A percentile compares a stretch with the other conserved stretches of the same genome.
phyloP scores from a whole-genome alignment of 768 basidiomycete species.

The Melanogaster broomeanus region DNA sequence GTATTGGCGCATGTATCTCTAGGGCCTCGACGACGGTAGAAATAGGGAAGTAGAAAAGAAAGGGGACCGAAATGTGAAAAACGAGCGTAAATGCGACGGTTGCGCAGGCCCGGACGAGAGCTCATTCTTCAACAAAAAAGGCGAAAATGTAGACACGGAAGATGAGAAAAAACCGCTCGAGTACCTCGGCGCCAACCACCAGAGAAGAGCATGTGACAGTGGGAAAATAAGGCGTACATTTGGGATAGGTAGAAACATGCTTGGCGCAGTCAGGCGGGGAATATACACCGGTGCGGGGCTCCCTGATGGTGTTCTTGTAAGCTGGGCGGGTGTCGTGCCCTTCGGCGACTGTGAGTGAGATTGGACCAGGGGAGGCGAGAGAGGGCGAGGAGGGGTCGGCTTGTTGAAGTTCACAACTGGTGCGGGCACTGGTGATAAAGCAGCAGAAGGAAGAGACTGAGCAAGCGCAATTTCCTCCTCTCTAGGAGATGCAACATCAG shows the following conservation, averaged over 20 bases:
- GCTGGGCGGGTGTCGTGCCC: constrained; percentile 49
- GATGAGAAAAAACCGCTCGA: constrained; percentile 35
- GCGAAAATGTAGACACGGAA: constrained; percentile 38
- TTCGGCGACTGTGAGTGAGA: constrained; percentile 32
- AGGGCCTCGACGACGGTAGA: constrained; percentile 8
- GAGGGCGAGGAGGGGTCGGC: constrained; percentile 50
- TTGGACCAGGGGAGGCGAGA: constrained; percentile 12
- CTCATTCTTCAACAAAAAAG: constrained; percentile 2
- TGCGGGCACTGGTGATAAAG: constrained; percentile 20
- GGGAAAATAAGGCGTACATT: constrained; percentile 65
- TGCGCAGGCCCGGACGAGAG: not conserved
- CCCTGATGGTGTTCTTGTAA: not conserved
- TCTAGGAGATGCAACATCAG: constrained; percentile 3
- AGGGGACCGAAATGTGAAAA: constrained; percentile 1
- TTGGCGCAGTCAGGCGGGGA: constrained; percentile 68
- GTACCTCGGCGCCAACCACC: constrained; percentile 54
- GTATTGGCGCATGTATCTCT: constrained; percentile 1
- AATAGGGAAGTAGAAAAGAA: constrained; percentile 3
- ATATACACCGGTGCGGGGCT: constrained; percentile 47
- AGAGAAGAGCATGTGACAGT: constrained; percentile 53
- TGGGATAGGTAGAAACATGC: constrained; percentile 87
- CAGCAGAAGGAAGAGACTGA: constrained; percentile 24
- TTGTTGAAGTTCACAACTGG: constrained; percentile 48
- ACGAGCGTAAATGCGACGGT: not conserved
- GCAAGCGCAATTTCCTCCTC: constrained; percentile 47